Evolutionary conservation across 345 rosid species (phyloP), one percentile per base, ranked within the genome.

Genomic region (Eutrema japonicum): DNA sequence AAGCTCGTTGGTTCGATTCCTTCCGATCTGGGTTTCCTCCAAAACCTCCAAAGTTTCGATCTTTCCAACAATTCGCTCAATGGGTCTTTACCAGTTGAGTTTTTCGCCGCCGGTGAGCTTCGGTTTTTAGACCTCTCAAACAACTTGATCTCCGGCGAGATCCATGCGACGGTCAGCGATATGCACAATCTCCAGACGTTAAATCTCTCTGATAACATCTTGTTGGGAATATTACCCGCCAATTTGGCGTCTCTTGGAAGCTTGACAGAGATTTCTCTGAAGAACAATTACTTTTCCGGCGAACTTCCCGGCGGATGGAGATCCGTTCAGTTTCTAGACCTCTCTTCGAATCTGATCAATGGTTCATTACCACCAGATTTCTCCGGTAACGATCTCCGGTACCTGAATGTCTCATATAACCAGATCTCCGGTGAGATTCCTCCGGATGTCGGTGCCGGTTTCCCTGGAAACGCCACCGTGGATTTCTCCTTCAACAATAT

Each of bases 11-110:
- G 96, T 18, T 84, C 88, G 7, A 86, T 95, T 64, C 92, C 97
- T 32, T 76, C 93, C 55, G 85, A 86, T 84, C 83, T 92, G 55
- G 93, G 91, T 62, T 72, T 78, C 69, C 74, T 92, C 68, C 67
- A 75, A 53, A 58, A 74, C 78, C 92, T 95, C 8, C 87, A 84
- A 68, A 80, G 22, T 8, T 88, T 95, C 54, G 84, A 95, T 46
- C 86, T 92, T 0, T 91, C 96, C 33, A 89, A 86, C 81, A 95
- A 92, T 81, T 92, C 84, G n/a, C 80, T 95, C 10, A 92, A 88
- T 38, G 96, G 93, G 48, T 83, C 97, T 26, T 78, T 95, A 46
- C 88, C 97, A 1, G 45, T 51, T 29, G 77, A 90, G 10, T 61
- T 95, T 50, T 87, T 90, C 79, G 73, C 80, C 49, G 79, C 93